Base-by-base conservation (phyloP, 208 protist species). In the Leishmania martiniquensis region DNA sequence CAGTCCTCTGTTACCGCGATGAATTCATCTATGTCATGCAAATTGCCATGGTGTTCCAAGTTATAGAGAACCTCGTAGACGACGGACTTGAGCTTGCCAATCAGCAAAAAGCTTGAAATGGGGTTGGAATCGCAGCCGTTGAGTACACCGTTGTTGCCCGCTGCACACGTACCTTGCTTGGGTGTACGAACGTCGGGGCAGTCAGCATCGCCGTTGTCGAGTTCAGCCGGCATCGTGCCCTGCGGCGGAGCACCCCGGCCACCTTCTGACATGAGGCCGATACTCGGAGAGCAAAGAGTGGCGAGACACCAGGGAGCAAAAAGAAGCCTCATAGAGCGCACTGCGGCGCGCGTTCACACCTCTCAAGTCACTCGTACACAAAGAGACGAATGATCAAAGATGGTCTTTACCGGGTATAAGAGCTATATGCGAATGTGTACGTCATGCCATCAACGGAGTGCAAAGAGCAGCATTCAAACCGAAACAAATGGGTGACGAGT, bases 1-100 rank as follows among this genome's bases (percentile, higher is more conserved):
- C 81, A 89, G 45, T 95, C 91, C 57, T 95, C 91, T 9, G 83
- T 87, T 22, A 93, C 81, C 9, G 83, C 83, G 62, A 95, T 92
- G 65, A 81, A 95, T 60, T 91, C 88, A 59, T 95, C 89, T 1
- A 92, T 81, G 62, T 90, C 86, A 65, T 88, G 84, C 12, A 82
- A 80, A 70, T 86, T 90, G 37, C 74, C 77, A 4, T 85, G 59
- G 65, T 85, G 87, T n/a, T 87, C 78, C 37, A 95, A 62, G 44
- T 71, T 85, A 34, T 78, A 83, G 34, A 92, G 67, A 7, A 95
- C 88, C 32, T 95, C 91, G 60, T 92, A 85, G 25, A 93, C 85
- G 4, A 85, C 78, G 37, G 87, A 81, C 77, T 93, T 93, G 15
- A 93, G 73, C 72, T 89, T 93, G 1, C 81, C 87, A 34, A 93